Conservation (phyloP, 163 green algal genomes). For the Chlorella variabilis region DNA sequence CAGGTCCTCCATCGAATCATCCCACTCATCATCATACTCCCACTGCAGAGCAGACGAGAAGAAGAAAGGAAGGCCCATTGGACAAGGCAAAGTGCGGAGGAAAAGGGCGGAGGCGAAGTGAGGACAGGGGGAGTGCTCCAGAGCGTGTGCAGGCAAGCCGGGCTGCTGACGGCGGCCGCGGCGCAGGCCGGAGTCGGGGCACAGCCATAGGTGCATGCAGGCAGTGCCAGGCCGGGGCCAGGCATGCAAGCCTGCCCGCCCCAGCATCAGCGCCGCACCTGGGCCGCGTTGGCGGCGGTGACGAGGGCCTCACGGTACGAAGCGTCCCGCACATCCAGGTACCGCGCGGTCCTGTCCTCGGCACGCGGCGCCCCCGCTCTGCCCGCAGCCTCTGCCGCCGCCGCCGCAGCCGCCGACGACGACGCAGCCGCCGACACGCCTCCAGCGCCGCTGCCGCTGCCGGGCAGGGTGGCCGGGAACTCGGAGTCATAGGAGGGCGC, state of each 20-base stretch:
- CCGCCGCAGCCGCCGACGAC: not conserved
- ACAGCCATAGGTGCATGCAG: no score
- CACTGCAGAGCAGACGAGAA: no score
- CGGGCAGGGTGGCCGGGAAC: not conserved
- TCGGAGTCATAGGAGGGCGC: not conserved
- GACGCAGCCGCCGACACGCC: not conserved
- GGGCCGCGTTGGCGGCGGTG: constrained; percentile 7
- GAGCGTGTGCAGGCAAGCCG: not conserved
- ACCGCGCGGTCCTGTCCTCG: constrained; percentile 39
- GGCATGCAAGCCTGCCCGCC: no score
- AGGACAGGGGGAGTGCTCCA: no score
- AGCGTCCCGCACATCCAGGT: constrained; percentile 47
- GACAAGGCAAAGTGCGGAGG: not conserved
- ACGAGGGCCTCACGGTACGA: constrained; percentile 31
- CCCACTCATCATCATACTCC: constrained; percentile 86
- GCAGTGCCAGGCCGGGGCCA: no score
- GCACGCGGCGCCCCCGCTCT: not conserved
- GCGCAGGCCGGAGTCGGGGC: no score
- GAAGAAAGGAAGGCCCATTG: not conserved
- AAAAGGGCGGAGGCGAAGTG: no score
- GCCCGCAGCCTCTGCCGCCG: constrained; percentile 25
- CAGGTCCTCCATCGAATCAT: constrained; percentile 81
- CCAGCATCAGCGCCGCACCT: no score
- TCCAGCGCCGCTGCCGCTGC: not conserved
- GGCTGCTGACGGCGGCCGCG: no score